Evolutionary conservation across 2,329 filamentous ascomycete species (phyloP).

Genomic region (Talaromyces sp.): DNA sequence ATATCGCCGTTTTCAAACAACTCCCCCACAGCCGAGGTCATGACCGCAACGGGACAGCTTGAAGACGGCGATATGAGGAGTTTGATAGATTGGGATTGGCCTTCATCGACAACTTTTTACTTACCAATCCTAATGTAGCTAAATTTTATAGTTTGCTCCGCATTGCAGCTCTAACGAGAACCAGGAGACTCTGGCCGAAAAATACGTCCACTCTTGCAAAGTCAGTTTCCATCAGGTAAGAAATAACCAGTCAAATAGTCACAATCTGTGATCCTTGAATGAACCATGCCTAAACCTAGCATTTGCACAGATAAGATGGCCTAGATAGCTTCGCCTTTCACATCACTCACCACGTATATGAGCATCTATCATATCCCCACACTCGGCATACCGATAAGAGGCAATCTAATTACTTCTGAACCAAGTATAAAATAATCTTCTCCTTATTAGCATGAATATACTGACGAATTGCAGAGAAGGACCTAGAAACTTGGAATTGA

Average conservation of each 20-base stretch:
- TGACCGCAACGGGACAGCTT: background rate
- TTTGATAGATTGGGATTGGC: background rate
- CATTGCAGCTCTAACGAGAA: background rate
- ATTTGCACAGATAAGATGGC: no score
- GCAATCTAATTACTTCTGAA: background rate
- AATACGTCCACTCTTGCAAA: background rate
- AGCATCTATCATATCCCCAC: background rate
- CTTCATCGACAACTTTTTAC: no score
- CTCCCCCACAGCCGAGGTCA: background rate
- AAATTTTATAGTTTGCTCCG: background rate
- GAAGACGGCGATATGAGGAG: background rate
- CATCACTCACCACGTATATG: no score
- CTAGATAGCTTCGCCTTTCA: no score
- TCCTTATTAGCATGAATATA: no score
- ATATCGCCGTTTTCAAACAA: background rate
- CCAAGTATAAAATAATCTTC: no score
- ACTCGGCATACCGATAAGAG: background rate
- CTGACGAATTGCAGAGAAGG: background rate
- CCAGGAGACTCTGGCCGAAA: background rate
- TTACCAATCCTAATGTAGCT: no score
- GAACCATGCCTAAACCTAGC: no score
- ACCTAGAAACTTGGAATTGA: background rate
- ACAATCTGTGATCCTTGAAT: background rate
- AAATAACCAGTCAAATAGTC: background rate
- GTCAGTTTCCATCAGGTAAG: background rate